Evolutionary conservation across 2,329 filamentous ascomycete species (phyloP), one percentile per base, ranked within the genome.

Genomic region (Pleoardoris graminearum): DNA sequence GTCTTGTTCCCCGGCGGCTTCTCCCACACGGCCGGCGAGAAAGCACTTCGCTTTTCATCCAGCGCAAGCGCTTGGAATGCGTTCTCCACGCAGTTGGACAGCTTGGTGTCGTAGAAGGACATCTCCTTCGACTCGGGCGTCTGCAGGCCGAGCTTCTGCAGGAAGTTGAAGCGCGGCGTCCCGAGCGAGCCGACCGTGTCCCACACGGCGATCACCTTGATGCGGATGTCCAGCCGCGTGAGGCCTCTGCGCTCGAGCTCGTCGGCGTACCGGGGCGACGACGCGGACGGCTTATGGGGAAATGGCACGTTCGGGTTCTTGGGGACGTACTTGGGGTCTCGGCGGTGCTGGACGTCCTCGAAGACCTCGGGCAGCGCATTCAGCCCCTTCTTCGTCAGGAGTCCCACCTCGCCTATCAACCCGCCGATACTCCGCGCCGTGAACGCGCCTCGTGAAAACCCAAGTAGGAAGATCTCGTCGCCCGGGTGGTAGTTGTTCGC

Each of bases 31-130:
- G 80, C 80, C 0, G 81, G 81, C 0, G 73, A 71, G 56, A 82
- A 84, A 0, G 80, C 77, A 8, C 65, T 68, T 1, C 81, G 75
- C 38, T 75, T 75, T 57, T 84, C 81, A 41, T 84, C 81, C 0
- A 84, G 71, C 2, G 80, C 80, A 0, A 84, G 68, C 0, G 80
- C 81, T 38, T 84, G 81, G 54, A 82, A 83, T 1, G 81, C 81
- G 53, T 83, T 77, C 33, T 81, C 76, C 4, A 83, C 69, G n/a
- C 63, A 72, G 44, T 73, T 56, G 23, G 59, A 62, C 12, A 73
- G 62, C 16, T 75, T 74, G 0, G 79, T 81, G 60, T 82, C 78
- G 62, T 79, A 77, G 59, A 80, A 81, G 1, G 67, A 55, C 37
- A 77, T 74, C n/a, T 73, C 71, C 33, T 63, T 66, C 22, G 67